These are phyloP conservation scores for Physcomitrellopsis africana DNA, from an alignment of 225 moss, liverwort and hornwort species.

Conservation along the genomic window DNA sequence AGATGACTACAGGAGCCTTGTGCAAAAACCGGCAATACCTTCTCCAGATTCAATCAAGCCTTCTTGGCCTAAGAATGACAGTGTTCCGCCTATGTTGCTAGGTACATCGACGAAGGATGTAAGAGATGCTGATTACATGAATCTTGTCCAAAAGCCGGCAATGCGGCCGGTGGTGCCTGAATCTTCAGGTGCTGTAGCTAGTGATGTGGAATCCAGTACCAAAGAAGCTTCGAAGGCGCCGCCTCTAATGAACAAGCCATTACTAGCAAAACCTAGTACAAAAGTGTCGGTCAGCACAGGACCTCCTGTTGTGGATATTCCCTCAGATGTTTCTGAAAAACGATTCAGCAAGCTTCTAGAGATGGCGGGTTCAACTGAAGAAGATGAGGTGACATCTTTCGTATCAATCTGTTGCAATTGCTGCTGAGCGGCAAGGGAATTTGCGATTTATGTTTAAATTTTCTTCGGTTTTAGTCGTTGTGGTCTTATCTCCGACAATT, in stretches of 20 bases:
- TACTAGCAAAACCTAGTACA: slow-evolving; percentile 27
- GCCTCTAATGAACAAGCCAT: slow-evolving; percentile 21
- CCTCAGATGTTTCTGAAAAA: slow-evolving; percentile 54
- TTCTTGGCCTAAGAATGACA: slow-evolving; percentile 45
- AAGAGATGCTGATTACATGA: background rate
- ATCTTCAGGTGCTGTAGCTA: slow-evolving; percentile 30
- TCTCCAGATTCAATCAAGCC: slow-evolving; percentile 41
- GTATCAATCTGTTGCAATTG: background rate
- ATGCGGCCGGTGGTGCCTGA: background rate
- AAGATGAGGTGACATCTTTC: slow-evolving; percentile 43
- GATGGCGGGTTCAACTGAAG: slow-evolving; percentile 36
- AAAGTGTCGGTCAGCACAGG: slow-evolving; percentile 13
- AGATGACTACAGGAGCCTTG: slow-evolving; percentile 48
- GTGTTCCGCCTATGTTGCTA: slow-evolving; percentile 54
- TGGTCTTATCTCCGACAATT: slow-evolving; percentile 16
- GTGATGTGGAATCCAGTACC: slow-evolving; percentile 21
- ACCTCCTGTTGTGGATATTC: slow-evolving; percentile 5
- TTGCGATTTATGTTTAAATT: background rate
- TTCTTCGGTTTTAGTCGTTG: background rate
- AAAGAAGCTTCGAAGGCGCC: slow-evolving; percentile 16
- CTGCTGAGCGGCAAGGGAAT: background rate
- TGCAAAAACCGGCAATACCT: slow-evolving; percentile 55
- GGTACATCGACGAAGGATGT: slow-evolving; percentile 34
- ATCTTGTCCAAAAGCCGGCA: no score
- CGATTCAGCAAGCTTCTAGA: slow-evolving; percentile 52